Percentiles rank a stretch among this genome's conserved stretches.
These are phyloP conservation scores for Edaphochlamys debaryana DNA, from an alignment of 139 green algal species.

Conservation along the genomic window DNA sequence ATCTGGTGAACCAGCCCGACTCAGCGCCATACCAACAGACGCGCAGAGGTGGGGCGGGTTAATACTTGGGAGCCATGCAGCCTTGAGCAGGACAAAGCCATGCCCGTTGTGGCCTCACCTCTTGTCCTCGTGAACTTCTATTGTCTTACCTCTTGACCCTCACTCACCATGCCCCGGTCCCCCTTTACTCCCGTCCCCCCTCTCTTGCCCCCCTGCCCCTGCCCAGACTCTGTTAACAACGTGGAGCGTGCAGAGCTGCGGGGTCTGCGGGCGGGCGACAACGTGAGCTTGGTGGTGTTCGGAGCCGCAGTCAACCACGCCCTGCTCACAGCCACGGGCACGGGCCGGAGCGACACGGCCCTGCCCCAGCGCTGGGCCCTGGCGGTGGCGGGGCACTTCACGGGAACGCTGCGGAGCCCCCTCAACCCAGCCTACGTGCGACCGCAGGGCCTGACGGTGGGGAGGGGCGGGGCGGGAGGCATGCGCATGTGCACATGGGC, in stretches of 20 bases:
- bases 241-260: neutral
- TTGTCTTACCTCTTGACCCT: no score
- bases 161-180: no score
- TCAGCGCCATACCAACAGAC: no score
- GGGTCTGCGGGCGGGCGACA: no score
- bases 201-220: no score
- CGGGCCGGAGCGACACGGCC: neutral
- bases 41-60: no score
- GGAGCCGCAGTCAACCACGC: neutral
- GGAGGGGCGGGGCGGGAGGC: no score
- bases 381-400: conserved; percentile 14
- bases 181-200: neutral
- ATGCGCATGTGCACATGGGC: no score
- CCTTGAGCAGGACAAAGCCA: neutral
- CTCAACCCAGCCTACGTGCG: neutral
- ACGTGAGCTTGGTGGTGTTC: neutral
- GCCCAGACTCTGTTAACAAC: neutral
- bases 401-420: neutral
- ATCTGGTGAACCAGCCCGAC: no score
- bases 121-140: no score
- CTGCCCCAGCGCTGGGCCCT: conserved; percentile 22
- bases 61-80: neutral
- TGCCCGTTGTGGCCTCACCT: no score
- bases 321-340: neutral
- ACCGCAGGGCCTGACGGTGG: no score